These are phyloP conservation scores for Ogataea haglerorum DNA, from an alignment of 805 yeast genomes.

Conservation along the genomic window DNA sequence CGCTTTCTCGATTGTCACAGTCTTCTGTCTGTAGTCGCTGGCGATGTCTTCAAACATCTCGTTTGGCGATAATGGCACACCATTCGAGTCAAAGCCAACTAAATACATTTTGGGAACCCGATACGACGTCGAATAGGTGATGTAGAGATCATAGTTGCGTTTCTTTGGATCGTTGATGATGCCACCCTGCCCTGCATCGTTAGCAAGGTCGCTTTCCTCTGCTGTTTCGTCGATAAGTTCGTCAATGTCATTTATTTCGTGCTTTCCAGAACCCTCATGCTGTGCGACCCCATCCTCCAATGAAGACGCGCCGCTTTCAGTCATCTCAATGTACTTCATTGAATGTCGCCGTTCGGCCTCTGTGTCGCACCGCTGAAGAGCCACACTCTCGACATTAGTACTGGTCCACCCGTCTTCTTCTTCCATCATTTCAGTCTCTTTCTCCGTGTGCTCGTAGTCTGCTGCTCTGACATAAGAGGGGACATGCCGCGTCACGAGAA, in stretches of 20 bases:
- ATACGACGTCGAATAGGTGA: constrained; percentile 90
- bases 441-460: constrained; percentile 44
- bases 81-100: constrained; percentile 80
- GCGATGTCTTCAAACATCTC: constrained; percentile 95
- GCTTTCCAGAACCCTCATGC: constrained; percentile 21
- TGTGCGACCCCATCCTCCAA: constrained; percentile 6
- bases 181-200: constrained; percentile 35
- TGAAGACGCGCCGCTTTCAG: constrained; percentile 17
- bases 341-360: constrained; percentile 29
- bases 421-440: constrained; percentile 1
- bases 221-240: constrained; percentile 35
- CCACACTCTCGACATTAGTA: constrained; percentile 24
- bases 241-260: constrained; percentile 42
- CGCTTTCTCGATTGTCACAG: constrained; percentile 91
- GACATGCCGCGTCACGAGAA: constrained; percentile 81
- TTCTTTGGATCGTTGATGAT: constrained; percentile 39
- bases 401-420: constrained; percentile 61
- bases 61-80: constrained; percentile 80
- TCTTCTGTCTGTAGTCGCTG: constrained; percentile 88
- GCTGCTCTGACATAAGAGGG: constrained; percentile 78
- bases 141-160: constrained; percentile 83
- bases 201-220: constrained; percentile 22
- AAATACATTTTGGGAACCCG: constrained; percentile 93
- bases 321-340: constrained; percentile 21
- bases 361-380: constrained; percentile 20